Percentiles rank a stretch among this genome's conserved stretches.
Conservation (phyloP, 495 filamentous ascomycete species). For the Sporormia fimetaria region DNA sequence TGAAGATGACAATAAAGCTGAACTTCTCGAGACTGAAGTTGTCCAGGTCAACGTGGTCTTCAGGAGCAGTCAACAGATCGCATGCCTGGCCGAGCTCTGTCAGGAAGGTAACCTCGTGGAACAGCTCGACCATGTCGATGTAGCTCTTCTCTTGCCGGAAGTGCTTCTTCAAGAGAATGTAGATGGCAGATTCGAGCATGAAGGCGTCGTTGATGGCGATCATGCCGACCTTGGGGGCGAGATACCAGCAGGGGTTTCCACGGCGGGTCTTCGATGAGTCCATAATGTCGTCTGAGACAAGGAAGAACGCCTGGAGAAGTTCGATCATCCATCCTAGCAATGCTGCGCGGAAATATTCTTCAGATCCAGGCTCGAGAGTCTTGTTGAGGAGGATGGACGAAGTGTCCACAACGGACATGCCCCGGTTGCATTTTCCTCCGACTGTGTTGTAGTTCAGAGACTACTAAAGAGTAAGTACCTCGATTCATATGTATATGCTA, state of each 20-base stretch:
- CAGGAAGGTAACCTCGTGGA: constrained; percentile 86
- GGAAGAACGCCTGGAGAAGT: constrained; percentile 95
- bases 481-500: constrained; percentile 9
- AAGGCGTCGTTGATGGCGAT: constrained; percentile 98
- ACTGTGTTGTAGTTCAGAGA: constrained; percentile 70
- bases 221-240: constrained; percentile 72
- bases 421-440: constrained; percentile 96
- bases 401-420: constrained; percentile 94
- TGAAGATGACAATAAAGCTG: constrained; percentile 97
- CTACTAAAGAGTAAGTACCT: constrained; percentile 36
- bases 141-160: constrained; percentile 79
- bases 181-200: constrained; percentile 86
- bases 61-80: constrained; percentile 90
- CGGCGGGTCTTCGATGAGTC: constrained; percentile 86
- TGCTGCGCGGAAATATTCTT: constrained; percentile 75
- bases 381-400: constrained; percentile 63
- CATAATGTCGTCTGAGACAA: constrained; percentile 98
- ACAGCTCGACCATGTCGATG: constrained; percentile 82
- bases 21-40: constrained; percentile 94
- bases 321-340: constrained; percentile 94
- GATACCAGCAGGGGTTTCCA: constrained; percentile 92
- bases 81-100: constrained; percentile 91
- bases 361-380: constrained; percentile 46
- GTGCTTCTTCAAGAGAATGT: constrained; percentile 80
- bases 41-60: constrained; percentile 78